Evolutionary conservation across 805 yeast genomes (phyloP).

Genomic region (Kodamaea kakaduensis): DNA sequence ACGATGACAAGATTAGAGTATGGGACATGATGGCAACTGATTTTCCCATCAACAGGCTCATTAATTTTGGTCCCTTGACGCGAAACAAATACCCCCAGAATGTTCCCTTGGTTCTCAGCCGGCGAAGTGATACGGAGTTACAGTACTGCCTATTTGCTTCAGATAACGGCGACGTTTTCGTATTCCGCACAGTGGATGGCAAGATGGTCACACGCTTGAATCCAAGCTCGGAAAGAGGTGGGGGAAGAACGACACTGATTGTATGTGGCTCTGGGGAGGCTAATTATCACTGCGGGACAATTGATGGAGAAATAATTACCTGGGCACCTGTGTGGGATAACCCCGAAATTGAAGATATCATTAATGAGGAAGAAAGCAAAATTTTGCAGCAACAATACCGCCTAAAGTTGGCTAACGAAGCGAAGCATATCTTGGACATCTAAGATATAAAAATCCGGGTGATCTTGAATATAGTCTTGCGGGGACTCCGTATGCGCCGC

Average conservation of each 20-base stretch:
- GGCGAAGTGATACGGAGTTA: conserved; percentile 47
- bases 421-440: conserved; percentile 8
- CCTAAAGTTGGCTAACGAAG: conserved; percentile 10
- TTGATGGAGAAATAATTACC: conserved; percentile 59
- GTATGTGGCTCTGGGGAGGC: conserved; percentile 44
- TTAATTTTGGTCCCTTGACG: conserved; percentile 75
- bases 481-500: too few species aligned
- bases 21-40: conserved; percentile 58
- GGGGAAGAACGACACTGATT: conserved; percentile 50
- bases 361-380: conserved; percentile 4
- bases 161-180: conserved; percentile 66
- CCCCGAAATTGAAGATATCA: conserved; percentile 5
- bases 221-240: conserved; percentile 32
- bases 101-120: conserved; percentile 51
- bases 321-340: conserved; percentile 41
- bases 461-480: too few species aligned
- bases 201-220: conserved; percentile 56
- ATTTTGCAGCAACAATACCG: background rate
- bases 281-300: conserved; percentile 55
- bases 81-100: conserved; percentile 54
- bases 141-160: conserved; percentile 68
- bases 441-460: too few species aligned
- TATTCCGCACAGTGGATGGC: conserved; percentile 59
- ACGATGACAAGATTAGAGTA: conserved; percentile 73
- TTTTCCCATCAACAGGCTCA: conserved; percentile 53